Base-by-base conservation (phyloP, 805 yeast species). In the Lipomyces yamanashiensis region DNA sequence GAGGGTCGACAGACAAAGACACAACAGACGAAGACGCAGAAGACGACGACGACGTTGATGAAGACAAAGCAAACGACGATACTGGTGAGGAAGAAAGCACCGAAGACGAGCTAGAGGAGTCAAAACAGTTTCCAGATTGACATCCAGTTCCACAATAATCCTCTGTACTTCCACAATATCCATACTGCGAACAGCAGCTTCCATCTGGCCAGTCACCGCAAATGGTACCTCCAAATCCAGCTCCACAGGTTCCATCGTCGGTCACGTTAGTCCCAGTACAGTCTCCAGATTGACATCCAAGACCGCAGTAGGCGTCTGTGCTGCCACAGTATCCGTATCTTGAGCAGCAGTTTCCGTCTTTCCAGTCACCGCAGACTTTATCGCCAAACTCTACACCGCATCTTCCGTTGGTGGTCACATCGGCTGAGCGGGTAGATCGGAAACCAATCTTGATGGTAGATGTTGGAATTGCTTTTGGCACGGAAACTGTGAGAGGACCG, bases 161-260 rank as follows among this genome's bases (percentile, higher is more conserved):
- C 12, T 47, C 59, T 8, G 54, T 39, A 13, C n/a, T 23, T 21
- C 67, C 67, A 36, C 67, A 63, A n/a, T 63, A 59, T 15, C 64
- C 61, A n/a, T 60, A 55, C 43, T 59, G 54, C 12, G 67, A 63
- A 40, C 67, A 63, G 47, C 67, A 63, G n/a, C 41, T 39, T 12
- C 65, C 67, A 5, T 28, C 43, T 1, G 54, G 39, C 49, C 67
- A 63, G 36, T 50, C 59, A 21, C 55, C 61, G 45, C 61, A 58
- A 4, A 39, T 33, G 7, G 59, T 58, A 15, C 34, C 59, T n/a
- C 60, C 66, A 36, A 33, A 33, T 5, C 28, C 34, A 13, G 63
- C 34, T 3, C 67, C 67, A 37, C 67, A 64, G 5, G 54, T 54
- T n/a, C 67, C 67, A 17, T 64, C 63, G n/a, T 49, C 44, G 33